phyloP scores from a whole-genome alignment of 1,284 basidiomycete genomes.

The Takashimella tepidaria region DNA sequence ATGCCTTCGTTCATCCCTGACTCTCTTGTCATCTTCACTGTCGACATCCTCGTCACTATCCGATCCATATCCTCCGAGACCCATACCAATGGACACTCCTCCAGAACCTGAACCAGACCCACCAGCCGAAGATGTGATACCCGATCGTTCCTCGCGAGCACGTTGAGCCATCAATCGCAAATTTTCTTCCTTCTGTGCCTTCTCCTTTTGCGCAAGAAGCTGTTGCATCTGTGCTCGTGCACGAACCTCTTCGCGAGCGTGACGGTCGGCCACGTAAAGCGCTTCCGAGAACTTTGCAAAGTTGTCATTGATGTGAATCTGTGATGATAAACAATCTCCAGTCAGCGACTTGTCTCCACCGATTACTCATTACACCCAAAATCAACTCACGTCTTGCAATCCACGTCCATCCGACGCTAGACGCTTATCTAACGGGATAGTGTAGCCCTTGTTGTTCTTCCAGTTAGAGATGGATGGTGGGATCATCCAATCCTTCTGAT shows the following conservation, averaged over 20 bases:
- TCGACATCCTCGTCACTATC: slow-evolving; percentile 2
- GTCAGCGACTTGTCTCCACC: no score
- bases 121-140: slow-evolving; percentile 53
- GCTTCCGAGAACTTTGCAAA: slow-evolving; percentile 99
- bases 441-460: slow-evolving; percentile 99
- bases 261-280: slow-evolving; percentile 91
- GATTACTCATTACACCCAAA: no score
- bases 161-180: slow-evolving; percentile 88
- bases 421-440: slow-evolving; percentile 96
- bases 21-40: slow-evolving; percentile 25
- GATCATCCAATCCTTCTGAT: slow-evolving; percentile 99
- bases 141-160: slow-evolving; percentile 87
- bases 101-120: slow-evolving; percentile 19
- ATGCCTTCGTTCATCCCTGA: slow-evolving; percentile 7
- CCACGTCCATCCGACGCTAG: slow-evolving; percentile 95
- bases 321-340: not conserved
- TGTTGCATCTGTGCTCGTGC: slow-evolving; percentile 97
- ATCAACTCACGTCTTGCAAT: slow-evolving; percentile 89
- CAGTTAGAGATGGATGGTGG: slow-evolving; percentile 99
- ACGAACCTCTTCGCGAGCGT: slow-evolving; percentile 95
- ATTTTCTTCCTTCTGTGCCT: slow-evolving; percentile 93
- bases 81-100: slow-evolving; percentile 54
- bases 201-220: slow-evolving; percentile 96
- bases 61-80: slow-evolving; percentile 74
- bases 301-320: slow-evolving; percentile 98